Conservation (phyloP, 2,329 filamentous ascomycete species). For the Dothistroma pini region DNA sequence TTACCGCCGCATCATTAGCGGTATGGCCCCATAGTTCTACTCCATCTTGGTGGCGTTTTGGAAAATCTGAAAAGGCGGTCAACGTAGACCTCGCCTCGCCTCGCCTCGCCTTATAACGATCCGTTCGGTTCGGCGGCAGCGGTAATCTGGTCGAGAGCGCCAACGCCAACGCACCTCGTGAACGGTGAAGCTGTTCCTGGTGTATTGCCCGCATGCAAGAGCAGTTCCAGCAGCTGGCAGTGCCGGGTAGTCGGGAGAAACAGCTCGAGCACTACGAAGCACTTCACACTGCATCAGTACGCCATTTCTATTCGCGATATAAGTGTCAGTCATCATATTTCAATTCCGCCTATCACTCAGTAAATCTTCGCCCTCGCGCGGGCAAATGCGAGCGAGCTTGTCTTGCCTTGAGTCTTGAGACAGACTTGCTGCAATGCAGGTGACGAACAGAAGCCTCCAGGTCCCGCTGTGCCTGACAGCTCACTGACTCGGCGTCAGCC, state of each 20-base stretch:
- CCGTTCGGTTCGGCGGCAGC: not conserved
- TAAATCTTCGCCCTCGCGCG: not conserved
- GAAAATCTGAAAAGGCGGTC: not conserved
- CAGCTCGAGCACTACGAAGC: not conserved
- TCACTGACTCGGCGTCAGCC: not conserved
- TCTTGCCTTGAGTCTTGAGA: not conserved
- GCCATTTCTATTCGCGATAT: not conserved
- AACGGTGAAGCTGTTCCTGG: not conserved
- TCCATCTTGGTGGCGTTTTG: not conserved
- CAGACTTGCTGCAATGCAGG: not conserved
- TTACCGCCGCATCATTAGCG: not conserved
- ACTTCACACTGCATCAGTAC: not conserved
- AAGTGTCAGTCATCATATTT: not conserved
- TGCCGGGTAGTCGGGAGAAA: not conserved
- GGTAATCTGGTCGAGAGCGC: not conserved
- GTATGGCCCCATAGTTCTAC: no score
- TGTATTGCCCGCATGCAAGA: not conserved
- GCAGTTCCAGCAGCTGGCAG: no score
- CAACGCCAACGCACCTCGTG: not conserved
- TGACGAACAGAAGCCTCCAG: not conserved
- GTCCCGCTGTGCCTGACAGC: not conserved
- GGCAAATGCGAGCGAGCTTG: not conserved
- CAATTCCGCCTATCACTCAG: not conserved
- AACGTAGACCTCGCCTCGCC: not conserved
- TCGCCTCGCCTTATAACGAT: not conserved